phyloP scores from a whole-genome alignment of 441 rosid species.

The Breynia disticha region DNA sequence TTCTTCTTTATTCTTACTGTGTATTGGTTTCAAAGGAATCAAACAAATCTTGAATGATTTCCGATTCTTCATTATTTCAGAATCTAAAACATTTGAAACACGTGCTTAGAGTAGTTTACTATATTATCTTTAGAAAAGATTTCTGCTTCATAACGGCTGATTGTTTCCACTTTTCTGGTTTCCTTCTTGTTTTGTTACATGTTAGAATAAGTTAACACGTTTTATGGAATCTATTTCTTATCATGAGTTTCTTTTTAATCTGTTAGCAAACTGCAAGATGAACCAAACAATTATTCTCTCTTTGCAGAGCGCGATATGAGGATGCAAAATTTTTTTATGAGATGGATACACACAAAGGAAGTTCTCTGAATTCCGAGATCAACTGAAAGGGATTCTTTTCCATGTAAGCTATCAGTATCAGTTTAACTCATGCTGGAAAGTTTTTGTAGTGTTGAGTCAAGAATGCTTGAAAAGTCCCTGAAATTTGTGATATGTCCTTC shows the following conservation, averaged over 20 bases:
- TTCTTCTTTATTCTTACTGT: conserved; percentile 6
- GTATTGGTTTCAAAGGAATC: neutral
- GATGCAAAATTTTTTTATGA: conserved; percentile 95
- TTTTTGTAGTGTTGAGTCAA: too few relatives aligned
- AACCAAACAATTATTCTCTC: conserved; percentile 5
- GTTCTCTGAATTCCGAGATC: conserved; percentile 61
- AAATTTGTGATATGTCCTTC: too few relatives aligned
- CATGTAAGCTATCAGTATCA: conserved; percentile 51
- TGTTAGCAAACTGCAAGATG: conserved; percentile 10
- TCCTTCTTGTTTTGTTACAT: neutral
- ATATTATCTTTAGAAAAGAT: neutral
- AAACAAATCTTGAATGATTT: too few relatives aligned
- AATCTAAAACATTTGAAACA: too few relatives aligned
- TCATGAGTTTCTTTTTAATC: neutral
- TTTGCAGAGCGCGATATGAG: conserved; percentile 90
- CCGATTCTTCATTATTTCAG: too few relatives aligned
- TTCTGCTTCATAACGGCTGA: neutral
- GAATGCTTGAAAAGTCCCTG: too few relatives aligned
- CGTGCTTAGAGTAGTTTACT: neutral
- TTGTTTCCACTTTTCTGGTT: neutral
- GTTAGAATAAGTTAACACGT: neutral
- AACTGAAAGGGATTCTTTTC: conserved; percentile 82
- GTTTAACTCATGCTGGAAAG: neutral
- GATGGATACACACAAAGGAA: conserved; percentile 67
- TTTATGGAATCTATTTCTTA: neutral